Conservation (phyloP, 2,329 filamentous ascomycete species). For the Calcarisporium arbuscula region DNA sequence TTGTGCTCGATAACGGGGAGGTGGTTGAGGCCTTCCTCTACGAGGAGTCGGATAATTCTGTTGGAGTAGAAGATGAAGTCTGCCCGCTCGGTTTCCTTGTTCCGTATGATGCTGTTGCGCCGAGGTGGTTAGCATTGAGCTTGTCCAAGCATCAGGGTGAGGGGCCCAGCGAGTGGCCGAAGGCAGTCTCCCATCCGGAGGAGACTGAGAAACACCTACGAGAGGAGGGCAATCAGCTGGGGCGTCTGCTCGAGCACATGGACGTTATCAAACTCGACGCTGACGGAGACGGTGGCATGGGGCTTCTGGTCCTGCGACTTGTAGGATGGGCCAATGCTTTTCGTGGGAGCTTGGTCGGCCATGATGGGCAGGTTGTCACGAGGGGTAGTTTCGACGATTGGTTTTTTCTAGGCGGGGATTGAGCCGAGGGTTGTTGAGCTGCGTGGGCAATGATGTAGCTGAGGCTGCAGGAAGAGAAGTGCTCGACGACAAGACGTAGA, state of each 20-base stretch:
- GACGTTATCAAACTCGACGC: constrained; percentile 78
- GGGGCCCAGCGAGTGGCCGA: neutral
- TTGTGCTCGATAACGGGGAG: constrained; percentile 83
- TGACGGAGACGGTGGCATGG: constrained; percentile 80
- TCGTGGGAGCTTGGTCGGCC: constrained; percentile 31
- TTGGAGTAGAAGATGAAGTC: constrained; percentile 99
- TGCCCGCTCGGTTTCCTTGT: constrained; percentile 80
- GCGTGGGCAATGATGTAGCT: no score
- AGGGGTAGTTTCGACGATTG: no score
- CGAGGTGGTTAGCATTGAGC: no score
- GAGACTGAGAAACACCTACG: constrained; percentile 74
- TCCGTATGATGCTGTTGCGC: constrained; percentile 95
- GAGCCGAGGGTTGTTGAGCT: no score
- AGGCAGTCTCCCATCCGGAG: neutral
- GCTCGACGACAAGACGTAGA: no score
- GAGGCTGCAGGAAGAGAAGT: no score
- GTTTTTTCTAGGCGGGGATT: no score
- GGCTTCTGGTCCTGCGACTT: constrained; percentile 71
- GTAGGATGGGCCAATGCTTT: constrained; percentile 77
- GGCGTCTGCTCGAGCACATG: constrained; percentile 87
- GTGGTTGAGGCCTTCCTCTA: constrained; percentile 96
- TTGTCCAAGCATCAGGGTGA: constrained; percentile 13
- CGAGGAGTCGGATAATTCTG: constrained; percentile 89
- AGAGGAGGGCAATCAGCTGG: constrained; percentile 93
- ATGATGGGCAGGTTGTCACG: constrained; percentile 16